These are phyloP conservation scores for Harringtonia lauricola DNA, from an alignment of 2,329 filamentous ascomycete species.

Conservation along the genomic window DNA sequence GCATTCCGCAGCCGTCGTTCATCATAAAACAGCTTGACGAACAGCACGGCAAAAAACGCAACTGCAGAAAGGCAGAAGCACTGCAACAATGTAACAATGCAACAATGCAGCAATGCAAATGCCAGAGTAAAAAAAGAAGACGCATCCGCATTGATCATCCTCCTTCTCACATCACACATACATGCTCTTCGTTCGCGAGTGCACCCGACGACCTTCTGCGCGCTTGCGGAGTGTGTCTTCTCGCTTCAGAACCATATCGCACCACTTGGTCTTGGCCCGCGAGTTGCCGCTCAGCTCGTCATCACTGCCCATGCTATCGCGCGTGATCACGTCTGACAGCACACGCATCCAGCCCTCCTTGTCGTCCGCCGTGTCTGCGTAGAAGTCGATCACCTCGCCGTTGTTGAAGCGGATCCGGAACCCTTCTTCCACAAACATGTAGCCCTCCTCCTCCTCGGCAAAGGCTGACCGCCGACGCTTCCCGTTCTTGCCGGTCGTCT, in stretches of 20 bases:
- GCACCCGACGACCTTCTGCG: constrained; percentile 38
- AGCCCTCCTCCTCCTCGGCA: constrained; percentile 95
- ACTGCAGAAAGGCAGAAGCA: background rate
- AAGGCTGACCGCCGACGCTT: constrained; percentile 87
- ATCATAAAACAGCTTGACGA: constrained; percentile 6
- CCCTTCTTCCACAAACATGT: constrained; percentile 98
- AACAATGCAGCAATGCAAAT: constrained; percentile 4
- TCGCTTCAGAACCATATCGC: constrained; percentile 53
- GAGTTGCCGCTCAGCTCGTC: constrained; percentile 29
- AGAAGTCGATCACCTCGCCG: constrained; percentile 96
- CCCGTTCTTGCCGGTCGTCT: constrained; percentile 64
- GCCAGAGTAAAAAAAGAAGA: background rate
- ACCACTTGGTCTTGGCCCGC: constrained; percentile 49
- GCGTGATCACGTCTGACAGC: constrained; percentile 59
- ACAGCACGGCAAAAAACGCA: background rate
- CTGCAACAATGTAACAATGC: constrained; percentile 4
- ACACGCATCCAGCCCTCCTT: constrained; percentile 95
- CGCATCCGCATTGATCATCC: too few relatives aligned
- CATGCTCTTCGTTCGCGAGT: constrained; percentile 49
- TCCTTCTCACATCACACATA: constrained; percentile 28
- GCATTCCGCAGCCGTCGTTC: constrained; percentile 4
- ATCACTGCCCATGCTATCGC: constrained; percentile 31
- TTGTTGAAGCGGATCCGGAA: constrained; percentile 99
- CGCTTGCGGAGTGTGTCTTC: constrained; percentile 48
- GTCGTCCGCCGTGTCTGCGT: constrained; percentile 76